A percentile compares a stretch with the other conserved stretches of the same genome.
phyloP scores from a whole-genome alignment of 139 green algal species.

The Tetradesmus obliquus region DNA sequence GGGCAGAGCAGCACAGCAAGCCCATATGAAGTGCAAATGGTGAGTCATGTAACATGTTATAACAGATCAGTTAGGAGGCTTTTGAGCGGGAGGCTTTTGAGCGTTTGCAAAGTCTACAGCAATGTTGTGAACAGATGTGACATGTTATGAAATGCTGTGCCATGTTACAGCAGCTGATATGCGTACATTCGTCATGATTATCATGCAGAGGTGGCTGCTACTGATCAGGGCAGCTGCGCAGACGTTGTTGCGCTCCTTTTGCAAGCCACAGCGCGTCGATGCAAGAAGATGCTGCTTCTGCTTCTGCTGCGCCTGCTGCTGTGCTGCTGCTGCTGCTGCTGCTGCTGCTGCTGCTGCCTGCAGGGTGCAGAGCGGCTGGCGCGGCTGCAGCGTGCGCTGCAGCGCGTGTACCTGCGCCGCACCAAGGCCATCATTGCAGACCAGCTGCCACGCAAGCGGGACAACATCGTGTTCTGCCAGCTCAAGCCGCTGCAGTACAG shows the following conservation, averaged over 20 bases:
- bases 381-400: neutral
- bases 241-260: too few relatives aligned
- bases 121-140: too few relatives aligned
- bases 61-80: too few relatives aligned
- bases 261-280: too few relatives aligned
- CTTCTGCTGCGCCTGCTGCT: neutral
- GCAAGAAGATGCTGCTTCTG: neutral
- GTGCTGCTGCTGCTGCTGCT: neutral
- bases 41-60: neutral
- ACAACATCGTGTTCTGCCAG: slow-evolving; percentile 83
- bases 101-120: too few relatives aligned
- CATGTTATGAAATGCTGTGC: too few relatives aligned
- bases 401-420: slow-evolving; percentile 51
- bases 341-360: neutral
- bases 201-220: too few relatives aligned
- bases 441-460: slow-evolving; percentile 77
- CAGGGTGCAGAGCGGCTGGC: slow-evolving; percentile 3
- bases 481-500: slow-evolving; percentile 69
- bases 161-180: too few relatives aligned
- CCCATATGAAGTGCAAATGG: neutral
- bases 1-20: slow-evolving; percentile 2
- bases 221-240: too few relatives aligned
- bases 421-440: slow-evolving; percentile 76
- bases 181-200: too few relatives aligned
- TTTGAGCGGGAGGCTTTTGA: too few relatives aligned